Conservation (phyloP, 2,329 filamentous ascomycete species). For the Phaeoacremonium minimum region DNA sequence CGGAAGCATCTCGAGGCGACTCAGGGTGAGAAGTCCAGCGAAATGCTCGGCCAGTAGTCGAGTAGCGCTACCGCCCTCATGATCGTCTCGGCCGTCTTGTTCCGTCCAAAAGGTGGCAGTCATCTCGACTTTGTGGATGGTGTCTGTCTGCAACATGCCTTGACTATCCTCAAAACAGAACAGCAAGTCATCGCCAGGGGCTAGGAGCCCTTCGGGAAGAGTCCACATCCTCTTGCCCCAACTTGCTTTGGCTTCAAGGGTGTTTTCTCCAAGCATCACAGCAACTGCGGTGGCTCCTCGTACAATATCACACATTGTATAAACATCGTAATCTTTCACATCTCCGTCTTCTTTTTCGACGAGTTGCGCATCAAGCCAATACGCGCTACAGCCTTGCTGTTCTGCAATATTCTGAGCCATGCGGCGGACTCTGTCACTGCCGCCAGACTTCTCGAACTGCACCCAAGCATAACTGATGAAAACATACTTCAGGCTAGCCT, state of each 20-base stretch:
- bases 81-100: slow-evolving; percentile 1
- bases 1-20: slow-evolving; percentile 18
- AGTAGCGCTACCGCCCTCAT: slow-evolving; percentile 10
- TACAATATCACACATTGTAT: slow-evolving; percentile 18
- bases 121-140: slow-evolving; percentile 13
- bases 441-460: slow-evolving; percentile 5
- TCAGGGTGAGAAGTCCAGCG: slow-evolving; percentile 16
- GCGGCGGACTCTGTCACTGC: slow-evolving; percentile 3
- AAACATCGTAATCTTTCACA: slow-evolving; percentile 14
- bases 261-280: slow-evolving; percentile 12
- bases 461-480: slow-evolving; percentile 13
- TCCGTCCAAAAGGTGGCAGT: slow-evolving; percentile 17
- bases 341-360: slow-evolving; percentile 3
- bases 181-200: slow-evolving; percentile 9
- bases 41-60: slow-evolving; percentile 22
- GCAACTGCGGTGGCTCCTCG: slow-evolving; percentile 12
- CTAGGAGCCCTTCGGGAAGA: slow-evolving; percentile 16
- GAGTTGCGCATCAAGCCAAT: slow-evolving; percentile 13
- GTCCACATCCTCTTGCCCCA: slow-evolving; percentile 19
- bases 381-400: slow-evolving; percentile 9
- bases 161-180: slow-evolving; percentile 7
- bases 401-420: slow-evolving; percentile 10
- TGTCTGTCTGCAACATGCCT: slow-evolving; percentile 6
- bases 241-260: slow-evolving; percentile 8
- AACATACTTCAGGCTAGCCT: slow-evolving; percentile 8